Percentiles rank a stretch among this genome's conserved stretches.
These are phyloP conservation scores for Pestalotiopsis sp. DNA, from an alignment of 2,329 filamentous ascomycete species.

Conservation along the genomic window DNA sequence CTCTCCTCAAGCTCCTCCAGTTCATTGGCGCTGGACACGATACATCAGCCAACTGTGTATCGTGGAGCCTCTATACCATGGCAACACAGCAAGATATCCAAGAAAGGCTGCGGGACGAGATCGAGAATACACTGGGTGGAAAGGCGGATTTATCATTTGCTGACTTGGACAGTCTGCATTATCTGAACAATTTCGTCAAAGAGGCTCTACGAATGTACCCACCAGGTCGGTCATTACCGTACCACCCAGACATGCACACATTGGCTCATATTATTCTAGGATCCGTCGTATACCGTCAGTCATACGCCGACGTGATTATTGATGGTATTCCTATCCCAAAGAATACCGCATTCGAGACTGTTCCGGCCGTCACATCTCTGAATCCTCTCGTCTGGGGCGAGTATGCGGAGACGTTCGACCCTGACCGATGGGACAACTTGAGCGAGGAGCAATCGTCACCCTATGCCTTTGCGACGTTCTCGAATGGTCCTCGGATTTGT, in stretches of 20 bases:
- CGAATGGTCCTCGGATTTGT: conserved; percentile 20
- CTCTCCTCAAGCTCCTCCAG: conserved; percentile 27
- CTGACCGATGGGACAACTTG: conserved; percentile 35
- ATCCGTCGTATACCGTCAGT: conserved; percentile 32
- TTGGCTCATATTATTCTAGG: conserved; percentile 10
- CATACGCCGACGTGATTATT: conserved; percentile 31
- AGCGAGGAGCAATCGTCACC: conserved; percentile 25
- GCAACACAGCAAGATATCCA: conserved; percentile 32
- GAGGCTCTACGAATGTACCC: conserved; percentile 37
- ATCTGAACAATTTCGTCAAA: conserved; percentile 37
- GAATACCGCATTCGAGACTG: conserved; percentile 35
- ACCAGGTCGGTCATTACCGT: conserved; percentile 19
- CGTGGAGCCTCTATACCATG: conserved; percentile 35
- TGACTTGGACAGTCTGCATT: conserved; percentile 29
- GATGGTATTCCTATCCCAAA: conserved; percentile 34
- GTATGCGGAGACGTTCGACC: conserved; percentile 35
- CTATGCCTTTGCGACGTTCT: conserved; percentile 30
- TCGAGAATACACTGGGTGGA: conserved; percentile 16
- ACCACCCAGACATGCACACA: neutral
- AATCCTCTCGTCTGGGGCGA: conserved; percentile 38
- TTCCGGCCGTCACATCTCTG: conserved; percentile 36
- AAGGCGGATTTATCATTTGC: conserved; percentile 5
- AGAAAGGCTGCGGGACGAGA: conserved; percentile 32
- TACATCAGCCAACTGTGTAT: conserved; percentile 34
- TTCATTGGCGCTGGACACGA: conserved; percentile 38